A percentile compares a stretch with the other conserved stretches of the same genome.
Conservation (phyloP, 805 yeast species). For the Zygosaccharomyces bisporus region DNA sequence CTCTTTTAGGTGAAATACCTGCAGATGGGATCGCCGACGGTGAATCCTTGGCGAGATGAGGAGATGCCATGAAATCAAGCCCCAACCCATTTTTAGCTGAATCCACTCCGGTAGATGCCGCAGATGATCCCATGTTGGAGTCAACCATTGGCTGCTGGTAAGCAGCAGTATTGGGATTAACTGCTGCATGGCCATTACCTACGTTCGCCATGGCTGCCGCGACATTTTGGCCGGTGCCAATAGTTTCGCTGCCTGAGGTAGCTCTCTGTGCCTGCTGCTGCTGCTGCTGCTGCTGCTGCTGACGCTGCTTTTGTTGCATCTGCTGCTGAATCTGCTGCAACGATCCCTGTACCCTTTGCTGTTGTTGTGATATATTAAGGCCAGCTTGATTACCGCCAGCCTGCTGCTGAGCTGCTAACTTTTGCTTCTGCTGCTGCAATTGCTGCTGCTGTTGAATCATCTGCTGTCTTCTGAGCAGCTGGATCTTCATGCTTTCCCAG, state of each 20-base stretch:
- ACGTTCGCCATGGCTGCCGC: constrained; percentile 11
- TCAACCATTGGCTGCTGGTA: constrained; percentile 12
- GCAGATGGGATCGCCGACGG: constrained; percentile 11
- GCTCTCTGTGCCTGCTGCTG: constrained; percentile 11
- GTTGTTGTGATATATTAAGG: constrained; percentile 20
- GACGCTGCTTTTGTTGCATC: constrained; percentile 30
- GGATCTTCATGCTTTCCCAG: constrained; percentile 70
- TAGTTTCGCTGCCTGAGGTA: constrained; percentile 7
- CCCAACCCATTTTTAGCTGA: constrained; percentile 12
- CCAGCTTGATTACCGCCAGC: constrained; percentile 10
- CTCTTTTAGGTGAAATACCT: constrained; percentile 20
- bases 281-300: constrained; percentile 17
- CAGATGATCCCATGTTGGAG: constrained; percentile 5
- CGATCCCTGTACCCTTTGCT: constrained; percentile 28
- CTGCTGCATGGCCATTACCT: constrained; percentile 4
- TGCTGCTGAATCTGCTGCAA: constrained; percentile 31
- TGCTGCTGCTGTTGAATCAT: constrained; percentile 40
- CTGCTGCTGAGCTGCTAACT: constrained; percentile 17
- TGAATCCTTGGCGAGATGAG: constrained; percentile 17
- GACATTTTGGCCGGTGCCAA: constrained; percentile 12
- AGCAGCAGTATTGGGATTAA: constrained; percentile 1
- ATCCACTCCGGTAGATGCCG: constrained; percentile 9
- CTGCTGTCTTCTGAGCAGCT: constrained; percentile 39
- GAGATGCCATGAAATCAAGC: constrained; percentile 24
- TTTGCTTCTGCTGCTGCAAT: constrained; percentile 27